phyloP scores from a whole-genome alignment of 73 alveolate genomes.

The Tetrahymena borealis region DNA sequence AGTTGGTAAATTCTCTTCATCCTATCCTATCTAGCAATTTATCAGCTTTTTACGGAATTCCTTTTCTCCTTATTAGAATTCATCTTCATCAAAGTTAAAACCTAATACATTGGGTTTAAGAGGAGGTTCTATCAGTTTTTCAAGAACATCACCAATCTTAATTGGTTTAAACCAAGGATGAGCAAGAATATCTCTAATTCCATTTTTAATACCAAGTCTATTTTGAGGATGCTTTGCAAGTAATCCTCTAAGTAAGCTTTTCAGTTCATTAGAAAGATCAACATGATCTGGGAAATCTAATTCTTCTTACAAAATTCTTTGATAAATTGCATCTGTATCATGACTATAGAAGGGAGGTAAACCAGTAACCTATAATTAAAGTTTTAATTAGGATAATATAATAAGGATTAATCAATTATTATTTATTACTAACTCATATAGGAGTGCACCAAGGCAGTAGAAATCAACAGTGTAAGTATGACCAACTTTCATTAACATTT shows the following conservation, averaged over 20 bases:
- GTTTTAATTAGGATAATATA: neutral
- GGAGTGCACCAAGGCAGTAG: slow-evolving; percentile 52
- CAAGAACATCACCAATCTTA: slow-evolving; percentile 23
- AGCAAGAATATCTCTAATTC: slow-evolving; percentile 34
- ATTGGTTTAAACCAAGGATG: slow-evolving; percentile 41
- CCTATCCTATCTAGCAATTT: neutral
- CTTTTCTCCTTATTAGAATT: slow-evolving; percentile 27
- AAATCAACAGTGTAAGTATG: slow-evolving; percentile 51
- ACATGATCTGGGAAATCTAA: slow-evolving; percentile 28
- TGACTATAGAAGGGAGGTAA: slow-evolving; percentile 51
- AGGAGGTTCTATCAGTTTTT: slow-evolving; percentile 20
- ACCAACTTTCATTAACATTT: slow-evolving; percentile 47
- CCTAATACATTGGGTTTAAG: slow-evolving; percentile 23
- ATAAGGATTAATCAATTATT: neutral
- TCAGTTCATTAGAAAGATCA: slow-evolving; percentile 41
- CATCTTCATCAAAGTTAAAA: slow-evolving; percentile 35
- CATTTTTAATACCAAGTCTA: slow-evolving; percentile 67
- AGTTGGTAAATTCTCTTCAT: neutral
- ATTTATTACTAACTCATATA: slow-evolving; percentile 42
- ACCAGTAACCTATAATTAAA: slow-evolving; percentile 48
- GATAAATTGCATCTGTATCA: slow-evolving; percentile 27
- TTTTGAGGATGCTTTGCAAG: slow-evolving; percentile 67
- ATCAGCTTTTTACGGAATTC: slow-evolving; percentile 20
- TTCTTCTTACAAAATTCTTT: slow-evolving; percentile 32
- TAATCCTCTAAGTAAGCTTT: slow-evolving; percentile 56